Percentiles rank a stretch among this genome's conserved stretches.
These are phyloP conservation scores for Hymenoscyphus fructigenus DNA, from an alignment of 2,329 filamentous ascomycete species.

Conservation along the genomic window DNA sequence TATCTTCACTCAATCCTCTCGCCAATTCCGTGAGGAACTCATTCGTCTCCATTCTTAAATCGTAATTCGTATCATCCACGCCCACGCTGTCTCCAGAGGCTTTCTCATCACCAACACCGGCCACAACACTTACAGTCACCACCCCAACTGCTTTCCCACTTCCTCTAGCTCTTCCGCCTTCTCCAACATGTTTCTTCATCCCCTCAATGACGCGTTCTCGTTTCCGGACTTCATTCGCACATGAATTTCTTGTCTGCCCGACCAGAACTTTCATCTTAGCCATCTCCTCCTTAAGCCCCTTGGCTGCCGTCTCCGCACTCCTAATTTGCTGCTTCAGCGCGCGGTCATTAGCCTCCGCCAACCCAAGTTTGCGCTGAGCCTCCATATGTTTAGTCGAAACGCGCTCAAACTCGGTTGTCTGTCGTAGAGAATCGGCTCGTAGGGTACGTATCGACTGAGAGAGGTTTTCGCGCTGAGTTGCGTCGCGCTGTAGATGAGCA, in stretches of 20 bases:
- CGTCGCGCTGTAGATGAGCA: conserved; percentile 65
- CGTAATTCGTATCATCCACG: conserved; percentile 57
- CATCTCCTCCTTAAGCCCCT: conserved; percentile 81
- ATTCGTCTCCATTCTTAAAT: conserved; percentile 82
- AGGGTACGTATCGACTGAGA: conserved; percentile 75
- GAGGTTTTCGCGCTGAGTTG: conserved; percentile 81
- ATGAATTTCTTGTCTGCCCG: conserved; percentile 80
- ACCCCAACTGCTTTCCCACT: conserved; percentile 54
- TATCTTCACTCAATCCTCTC: conserved; percentile 84
- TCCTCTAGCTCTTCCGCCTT: conserved; percentile 63
- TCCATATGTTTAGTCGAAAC: conserved; percentile 55
- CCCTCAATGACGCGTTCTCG: conserved; percentile 86
- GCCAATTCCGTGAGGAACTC: conserved; percentile 85
- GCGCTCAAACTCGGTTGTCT: conserved; percentile 66
- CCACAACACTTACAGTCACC: conserved; percentile 56
- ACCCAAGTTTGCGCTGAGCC: conserved; percentile 53
- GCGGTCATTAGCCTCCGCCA: conserved; percentile 69
- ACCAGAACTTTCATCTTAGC: conserved; percentile 75
- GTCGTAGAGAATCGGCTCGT: conserved; percentile 72
- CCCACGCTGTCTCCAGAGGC: conserved; percentile 14
- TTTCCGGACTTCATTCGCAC: conserved; percentile 86
- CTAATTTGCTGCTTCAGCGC: conserved; percentile 68
- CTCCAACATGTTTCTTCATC: conserved; percentile 81
- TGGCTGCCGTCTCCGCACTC: conserved; percentile 70
- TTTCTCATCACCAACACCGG: conserved; percentile 48